Base-by-base conservation (phyloP, 2,329 filamentous ascomycete genomes). In the Dichotomopilus funicola region DNA sequence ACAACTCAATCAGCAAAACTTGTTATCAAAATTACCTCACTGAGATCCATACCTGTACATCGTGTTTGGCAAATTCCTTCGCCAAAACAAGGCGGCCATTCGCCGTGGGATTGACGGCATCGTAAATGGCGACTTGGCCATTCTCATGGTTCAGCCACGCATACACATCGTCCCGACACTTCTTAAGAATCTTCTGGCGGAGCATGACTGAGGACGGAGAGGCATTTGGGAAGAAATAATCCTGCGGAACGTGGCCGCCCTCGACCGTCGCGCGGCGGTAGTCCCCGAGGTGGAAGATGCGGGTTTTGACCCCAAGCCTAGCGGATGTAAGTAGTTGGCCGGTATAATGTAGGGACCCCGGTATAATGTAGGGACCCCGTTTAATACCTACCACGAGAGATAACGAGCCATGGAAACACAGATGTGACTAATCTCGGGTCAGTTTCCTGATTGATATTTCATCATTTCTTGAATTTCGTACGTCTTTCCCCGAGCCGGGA, bases 151-250 rank as follows among this genome's bases (percentile, higher is more conserved):
- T 95, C 45, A 99, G 76, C 78, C 96, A 99, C 54, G 88, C 86
- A 67, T 96, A 96, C 55, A 99, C 96, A 67, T 99, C 94, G 68
- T 97, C 91, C 57, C 94, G 85, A 64, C 94, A 99, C 70, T 95
- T 95, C 74, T 96, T 96, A 19, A 99, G 78, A 52, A 99, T 99
- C 76, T 96, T 96, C 71, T 97, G 94, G 37, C 94, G 85, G 49
- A 99, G 76, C 62, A 97, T 83, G n/a, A 97, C 88, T 1, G 94
- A 95, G 10, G 88, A 83, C 4, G 92, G 89, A 33, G 91, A 94
- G 34, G 95, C 92, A 68, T 97, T 91, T 33, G 95, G 87, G 69
- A 92, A 96, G 75, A 99, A 99, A 72, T 99, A 99, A 70, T 99
- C 94, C 61, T 96, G 89, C 1, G 94, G 95, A 12, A 99, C 88